Conservation (phyloP, 441 rosid genomes). For the Aleurites moluccanus region DNA sequence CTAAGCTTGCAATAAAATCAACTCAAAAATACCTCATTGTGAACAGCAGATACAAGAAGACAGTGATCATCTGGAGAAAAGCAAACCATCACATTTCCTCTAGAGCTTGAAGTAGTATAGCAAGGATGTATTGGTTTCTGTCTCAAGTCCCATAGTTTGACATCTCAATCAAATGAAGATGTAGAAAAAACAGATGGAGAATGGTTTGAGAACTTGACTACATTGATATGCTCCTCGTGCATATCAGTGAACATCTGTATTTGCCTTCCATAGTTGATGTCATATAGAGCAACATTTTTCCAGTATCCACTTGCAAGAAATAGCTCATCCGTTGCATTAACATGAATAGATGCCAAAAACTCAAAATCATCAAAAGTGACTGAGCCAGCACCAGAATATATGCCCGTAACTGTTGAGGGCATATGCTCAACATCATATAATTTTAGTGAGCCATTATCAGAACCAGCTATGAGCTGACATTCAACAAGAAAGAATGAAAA, state of each 20-base stretch:
- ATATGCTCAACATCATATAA: slow-evolving; percentile 62
- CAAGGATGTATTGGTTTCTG: slow-evolving; percentile 78
- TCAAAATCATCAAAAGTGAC: slow-evolving; percentile 84
- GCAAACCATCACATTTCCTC: slow-evolving; percentile 98
- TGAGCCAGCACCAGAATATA: slow-evolving; percentile 37
- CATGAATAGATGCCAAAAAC: slow-evolving; percentile 89
- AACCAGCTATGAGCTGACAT: slow-evolving; percentile 90
- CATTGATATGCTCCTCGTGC: slow-evolving; percentile 92
- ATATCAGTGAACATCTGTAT: slow-evolving; percentile 73
- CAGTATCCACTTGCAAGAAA: slow-evolving; percentile 97
- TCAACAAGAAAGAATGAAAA: slow-evolving; percentile 12
- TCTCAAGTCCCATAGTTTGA: slow-evolving; percentile 93
- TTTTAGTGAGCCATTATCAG: slow-evolving; percentile 85
- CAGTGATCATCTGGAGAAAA: slow-evolving; percentile 97
- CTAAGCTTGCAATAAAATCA: slow-evolving; percentile 13
- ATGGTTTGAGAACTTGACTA: slow-evolving; percentile 88
- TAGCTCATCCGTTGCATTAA: slow-evolving; percentile 76
- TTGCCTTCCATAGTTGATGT: slow-evolving; percentile 68
- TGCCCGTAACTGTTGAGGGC: slow-evolving; percentile 37
- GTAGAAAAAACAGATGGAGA: slow-evolving; percentile 86
- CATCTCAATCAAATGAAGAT: slow-evolving; percentile 87
- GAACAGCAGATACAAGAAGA: slow-evolving; percentile 91
- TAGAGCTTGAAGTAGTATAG: slow-evolving; percentile 75
- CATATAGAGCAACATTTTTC: slow-evolving; percentile 80
- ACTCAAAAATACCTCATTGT: slow-evolving; percentile 72